Evolutionary conservation across 2,329 filamentous ascomycete genomes (phyloP).

Genomic region (Fusarium veterinarium): DNA sequence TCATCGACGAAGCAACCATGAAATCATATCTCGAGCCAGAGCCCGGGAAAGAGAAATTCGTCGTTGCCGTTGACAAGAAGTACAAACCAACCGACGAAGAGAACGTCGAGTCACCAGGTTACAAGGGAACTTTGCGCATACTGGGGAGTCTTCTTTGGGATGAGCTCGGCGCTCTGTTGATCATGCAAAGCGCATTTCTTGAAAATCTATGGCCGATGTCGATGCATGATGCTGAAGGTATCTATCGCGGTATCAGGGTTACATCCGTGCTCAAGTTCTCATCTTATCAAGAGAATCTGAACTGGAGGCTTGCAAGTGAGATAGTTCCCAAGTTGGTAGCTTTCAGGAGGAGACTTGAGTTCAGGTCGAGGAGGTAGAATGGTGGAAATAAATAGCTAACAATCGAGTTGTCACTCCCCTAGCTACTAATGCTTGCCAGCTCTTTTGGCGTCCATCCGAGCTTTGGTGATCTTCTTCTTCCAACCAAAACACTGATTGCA

Average conservation of each 20-base stretch:
- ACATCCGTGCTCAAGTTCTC: constrained; percentile 14
- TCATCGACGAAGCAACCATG: constrained; percentile 40
- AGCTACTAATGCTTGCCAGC: rapidly evolving
- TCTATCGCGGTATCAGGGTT: constrained; percentile 31
- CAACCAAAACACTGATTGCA: not conserved
- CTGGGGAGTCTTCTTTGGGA: constrained; percentile 43
- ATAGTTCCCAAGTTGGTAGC: constrained; percentile 4
- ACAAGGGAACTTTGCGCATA: constrained; percentile 35
- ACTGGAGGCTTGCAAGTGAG: constrained; percentile 13
- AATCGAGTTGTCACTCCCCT: too few species aligned
- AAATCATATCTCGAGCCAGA: constrained; percentile 40
- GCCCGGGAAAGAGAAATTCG: constrained; percentile 10
- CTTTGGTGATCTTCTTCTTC: not conserved
- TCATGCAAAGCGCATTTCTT: constrained; percentile 38
- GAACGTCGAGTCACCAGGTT: constrained; percentile 26
- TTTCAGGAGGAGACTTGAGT: rapidly evolving
- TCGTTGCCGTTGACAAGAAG: constrained; percentile 31
- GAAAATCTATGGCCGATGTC: constrained; percentile 40
- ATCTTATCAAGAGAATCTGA: not conserved
- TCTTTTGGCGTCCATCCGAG: rapidly evolving
- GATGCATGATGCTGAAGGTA: constrained; percentile 25
- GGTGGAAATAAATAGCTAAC: too few species aligned
- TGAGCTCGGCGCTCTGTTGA: constrained; percentile 46
- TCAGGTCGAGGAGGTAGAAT: not conserved
- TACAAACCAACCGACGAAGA: not conserved